A percentile compares a stretch with the other conserved stretches of the same genome.
These are phyloP conservation scores for Piper longum DNA, from an alignment of 164 flowering plant species.

Conservation along the genomic window DNA sequence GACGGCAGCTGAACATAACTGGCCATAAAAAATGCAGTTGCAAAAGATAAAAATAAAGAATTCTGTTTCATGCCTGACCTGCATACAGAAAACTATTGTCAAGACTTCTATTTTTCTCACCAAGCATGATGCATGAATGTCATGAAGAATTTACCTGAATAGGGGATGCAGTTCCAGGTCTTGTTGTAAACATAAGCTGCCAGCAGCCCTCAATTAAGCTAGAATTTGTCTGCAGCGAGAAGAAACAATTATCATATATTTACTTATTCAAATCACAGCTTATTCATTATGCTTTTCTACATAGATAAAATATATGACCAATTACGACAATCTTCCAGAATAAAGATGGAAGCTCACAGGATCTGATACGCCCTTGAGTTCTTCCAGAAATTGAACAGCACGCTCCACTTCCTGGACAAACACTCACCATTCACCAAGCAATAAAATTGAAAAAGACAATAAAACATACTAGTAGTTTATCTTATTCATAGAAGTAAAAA, in stretches of 20 bases:
- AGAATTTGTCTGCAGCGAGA: slow-evolving; percentile 57
- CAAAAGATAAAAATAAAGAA: background rate
- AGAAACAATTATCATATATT: background rate
- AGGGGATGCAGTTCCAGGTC: slow-evolving; percentile 93
- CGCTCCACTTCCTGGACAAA: slow-evolving; percentile 56
- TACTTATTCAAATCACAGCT: no score
- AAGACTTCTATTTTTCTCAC: no score
- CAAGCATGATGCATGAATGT: no score
- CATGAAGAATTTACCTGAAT: slow-evolving; percentile 45
- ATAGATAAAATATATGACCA: no score
- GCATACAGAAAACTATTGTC: background rate
- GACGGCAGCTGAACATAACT: no score
- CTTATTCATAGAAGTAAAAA: background rate
- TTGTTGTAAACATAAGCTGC: slow-evolving; percentile 85
- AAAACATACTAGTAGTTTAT: background rate
- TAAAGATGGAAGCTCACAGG: slow-evolving; percentile 35
- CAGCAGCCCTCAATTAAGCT: slow-evolving; percentile 80
- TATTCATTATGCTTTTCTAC: no score
- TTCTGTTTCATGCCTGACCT: background rate
- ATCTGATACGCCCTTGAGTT: slow-evolving; percentile 46
- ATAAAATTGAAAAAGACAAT: background rate
- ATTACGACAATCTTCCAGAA: no score
- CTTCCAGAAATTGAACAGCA: slow-evolving; percentile 61
- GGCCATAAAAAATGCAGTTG: no score
- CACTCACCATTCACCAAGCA: background rate